Base-by-base conservation (phyloP, 2,329 filamentous ascomycete species). In the Beauveria australis region DNA sequence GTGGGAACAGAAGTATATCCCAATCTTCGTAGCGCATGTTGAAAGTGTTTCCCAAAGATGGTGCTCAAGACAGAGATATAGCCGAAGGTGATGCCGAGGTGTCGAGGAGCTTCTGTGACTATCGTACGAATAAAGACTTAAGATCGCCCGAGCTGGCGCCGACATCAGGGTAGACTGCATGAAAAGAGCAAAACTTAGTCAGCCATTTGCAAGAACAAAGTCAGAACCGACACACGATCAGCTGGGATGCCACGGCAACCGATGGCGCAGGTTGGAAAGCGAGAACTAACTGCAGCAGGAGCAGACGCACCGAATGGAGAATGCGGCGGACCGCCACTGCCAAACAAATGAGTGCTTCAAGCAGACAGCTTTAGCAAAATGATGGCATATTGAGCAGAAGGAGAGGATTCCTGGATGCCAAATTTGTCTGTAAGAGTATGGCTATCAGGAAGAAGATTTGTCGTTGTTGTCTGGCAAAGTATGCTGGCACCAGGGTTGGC, bases 11-110 rank as follows among this genome's bases (percentile, higher is more conserved):
- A 48, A 95, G 83, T 60, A 94, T 82, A 68, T 96, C 91, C 91
- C 91, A 95, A 68, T 91, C 86, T 67, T 91, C 83, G 79, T 89
- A 95, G 62, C 91, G 86, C 91, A 96, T 95, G 64, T 67, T 79
- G 73, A 59, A 55, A 48, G 61, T 48, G 44, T 9, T 30, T n/a
- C 19, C 9, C 24, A 12, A 46, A 61, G 19, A 37, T 24, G 33
- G 43, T 43, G 28, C 9, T 26, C 22, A 12, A 22, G 28, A 22
- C n/a, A 26, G 19, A 18, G 7, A 26, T 41, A 16, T 14, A 19
- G 12, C 19, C 26, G 18, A 30, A 56, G 28, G 18, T 43, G 30
- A 26, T 37, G 56, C 2, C 12, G 40, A 43, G 24, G 14, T 14
- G 44, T 41, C 3, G 9, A 30, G 22, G 33, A 51, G 22, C 14